Evolutionary conservation across 345 rosid species (phyloP), one percentile per base, ranked within the genome.

Genomic region (Noccaea caerulescens): DNA sequence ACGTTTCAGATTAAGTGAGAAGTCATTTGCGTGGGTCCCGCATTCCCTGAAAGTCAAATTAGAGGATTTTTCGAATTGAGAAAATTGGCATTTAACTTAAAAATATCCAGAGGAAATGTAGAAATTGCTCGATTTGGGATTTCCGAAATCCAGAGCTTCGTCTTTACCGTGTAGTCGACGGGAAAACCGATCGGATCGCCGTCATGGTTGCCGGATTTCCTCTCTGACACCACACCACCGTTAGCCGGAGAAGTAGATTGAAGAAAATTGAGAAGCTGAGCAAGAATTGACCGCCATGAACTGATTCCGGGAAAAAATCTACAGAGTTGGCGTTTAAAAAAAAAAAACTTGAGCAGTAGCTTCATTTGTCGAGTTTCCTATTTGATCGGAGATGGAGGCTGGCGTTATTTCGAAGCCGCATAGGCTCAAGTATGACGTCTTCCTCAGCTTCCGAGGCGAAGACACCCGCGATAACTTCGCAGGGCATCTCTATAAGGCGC

Each of bases 391-490:
- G 14, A 73, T 77, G 79, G 71, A 16, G 20, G 5, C 12, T 16
- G 66, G 11, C 3, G 72, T 20, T 1, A 44, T 44, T n/a, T 50
- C 71, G 2, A 39, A 69, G 43, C 79, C 73, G 27, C 75, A 79
- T 30, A 78, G 90, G 58, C 80, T 77, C 65, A 63, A 54, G 7
- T 87, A 66, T 72, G 87, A 87, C 77, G 84, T 83, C 4, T 84
- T 87, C 72, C 72, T 87, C 9, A 87, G 88, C 20, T 87, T 86
- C 75, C 76, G 85, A 14, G 85, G 88, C 12, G 82, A 72, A 57
- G 91, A 86, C 71, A 86, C 85, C 10, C 82, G 91, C 47, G 3
- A 27, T 2, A 67, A 38, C 63, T 32, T 86, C 76, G 76, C 84
- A 3, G 23, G 5, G 43, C 20, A 27, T 3, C 76, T 87, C 74